phyloP scores from a whole-genome alignment of 805 yeast genomes.

The Candida berthetii region DNA sequence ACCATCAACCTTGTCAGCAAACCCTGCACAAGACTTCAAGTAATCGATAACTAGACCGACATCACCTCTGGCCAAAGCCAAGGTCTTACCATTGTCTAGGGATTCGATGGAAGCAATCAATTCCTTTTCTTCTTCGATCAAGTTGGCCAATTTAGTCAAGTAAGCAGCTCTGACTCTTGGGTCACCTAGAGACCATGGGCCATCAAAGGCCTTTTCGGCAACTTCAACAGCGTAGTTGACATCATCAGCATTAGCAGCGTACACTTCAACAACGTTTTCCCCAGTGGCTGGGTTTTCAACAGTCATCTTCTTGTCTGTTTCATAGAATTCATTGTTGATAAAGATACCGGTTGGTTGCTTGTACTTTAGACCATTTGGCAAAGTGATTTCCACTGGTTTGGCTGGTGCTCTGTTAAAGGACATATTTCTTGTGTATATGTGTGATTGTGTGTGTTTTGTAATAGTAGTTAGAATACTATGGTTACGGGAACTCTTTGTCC shows the following conservation, averaged over 20 bases:
- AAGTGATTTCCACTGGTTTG: slow-evolving; percentile 32
- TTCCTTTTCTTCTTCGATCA: slow-evolving; percentile 41
- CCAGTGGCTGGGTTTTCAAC: slow-evolving; percentile 56
- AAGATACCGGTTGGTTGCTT: slow-evolving; percentile 59
- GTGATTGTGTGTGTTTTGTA: background rate
- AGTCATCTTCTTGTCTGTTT: slow-evolving; percentile 47
- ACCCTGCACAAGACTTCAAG: slow-evolving; percentile 47
- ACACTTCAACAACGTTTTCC: slow-evolving; percentile 47
- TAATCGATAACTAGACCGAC: slow-evolving; percentile 38
- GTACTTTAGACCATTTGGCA: slow-evolving; percentile 52
- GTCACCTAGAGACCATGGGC: slow-evolving; percentile 40
- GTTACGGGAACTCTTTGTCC: too few species aligned
- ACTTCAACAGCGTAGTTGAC: slow-evolving; percentile 52
- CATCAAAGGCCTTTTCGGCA: slow-evolving; percentile 63
- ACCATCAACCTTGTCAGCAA: slow-evolving; percentile 47
- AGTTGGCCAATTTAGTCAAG: slow-evolving; percentile 40
- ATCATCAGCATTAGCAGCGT: slow-evolving; percentile 44
- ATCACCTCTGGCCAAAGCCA: slow-evolving; percentile 41
- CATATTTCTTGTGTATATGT: slow-evolving; percentile 2
- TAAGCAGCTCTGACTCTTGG: slow-evolving; percentile 36
- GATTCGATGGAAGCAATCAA: slow-evolving; percentile 44
- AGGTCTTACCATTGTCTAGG: slow-evolving; percentile 48
- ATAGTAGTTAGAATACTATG: too few species aligned
- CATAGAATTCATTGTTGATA: slow-evolving; percentile 57
- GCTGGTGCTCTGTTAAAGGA: slow-evolving; percentile 16